A percentile compares a stretch with the other conserved stretches of the same genome.
These are phyloP conservation scores for Brasenia schreberi DNA, from an alignment of 164 flowering plant species.

Conservation along the genomic window DNA sequence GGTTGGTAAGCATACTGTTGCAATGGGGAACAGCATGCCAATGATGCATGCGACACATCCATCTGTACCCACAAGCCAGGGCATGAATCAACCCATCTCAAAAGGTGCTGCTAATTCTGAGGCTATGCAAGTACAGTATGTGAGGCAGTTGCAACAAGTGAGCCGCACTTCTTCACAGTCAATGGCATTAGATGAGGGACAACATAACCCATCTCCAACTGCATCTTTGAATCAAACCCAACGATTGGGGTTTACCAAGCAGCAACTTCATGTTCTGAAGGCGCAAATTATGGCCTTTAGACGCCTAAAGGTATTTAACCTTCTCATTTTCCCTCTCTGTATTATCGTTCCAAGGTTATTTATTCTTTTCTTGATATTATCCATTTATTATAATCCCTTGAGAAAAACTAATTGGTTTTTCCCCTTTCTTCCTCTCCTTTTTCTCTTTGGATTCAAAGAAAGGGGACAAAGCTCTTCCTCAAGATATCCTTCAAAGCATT, in stretches of 20 bases:
- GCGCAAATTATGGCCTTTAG: conserved; percentile 96
- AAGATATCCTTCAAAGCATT: conserved; percentile 78
- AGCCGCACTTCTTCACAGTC: conserved; percentile 43
- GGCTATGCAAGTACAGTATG: conserved; percentile 39
- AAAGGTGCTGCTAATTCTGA: conserved; percentile 36
- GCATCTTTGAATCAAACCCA: conserved; percentile 34
- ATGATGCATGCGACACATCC: conserved; percentile 49
- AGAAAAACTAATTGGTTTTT: neutral
- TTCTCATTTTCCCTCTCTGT: too few relatives aligned
- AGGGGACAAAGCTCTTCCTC: conserved; percentile 85
- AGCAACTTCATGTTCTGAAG: conserved; percentile 94
- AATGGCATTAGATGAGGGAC: conserved; percentile 28
- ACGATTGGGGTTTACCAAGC: conserved; percentile 70
- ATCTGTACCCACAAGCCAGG: conserved; percentile 36
- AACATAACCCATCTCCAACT: conserved; percentile 20
- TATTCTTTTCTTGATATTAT: neutral
- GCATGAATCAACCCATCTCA: conserved; percentile 24
- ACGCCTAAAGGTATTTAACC: conserved; percentile 60
- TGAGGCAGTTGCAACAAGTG: conserved; percentile 36
- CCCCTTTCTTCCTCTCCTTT: neutral
- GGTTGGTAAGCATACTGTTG: conserved; percentile 29
- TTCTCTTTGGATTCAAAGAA: conserved; percentile 31
- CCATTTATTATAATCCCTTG: neutral
- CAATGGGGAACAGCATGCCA: conserved; percentile 45
- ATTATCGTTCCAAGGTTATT: neutral